Base-by-base conservation (phyloP, 495 filamentous ascomycete genomes). In the Cercophora sp. region DNA sequence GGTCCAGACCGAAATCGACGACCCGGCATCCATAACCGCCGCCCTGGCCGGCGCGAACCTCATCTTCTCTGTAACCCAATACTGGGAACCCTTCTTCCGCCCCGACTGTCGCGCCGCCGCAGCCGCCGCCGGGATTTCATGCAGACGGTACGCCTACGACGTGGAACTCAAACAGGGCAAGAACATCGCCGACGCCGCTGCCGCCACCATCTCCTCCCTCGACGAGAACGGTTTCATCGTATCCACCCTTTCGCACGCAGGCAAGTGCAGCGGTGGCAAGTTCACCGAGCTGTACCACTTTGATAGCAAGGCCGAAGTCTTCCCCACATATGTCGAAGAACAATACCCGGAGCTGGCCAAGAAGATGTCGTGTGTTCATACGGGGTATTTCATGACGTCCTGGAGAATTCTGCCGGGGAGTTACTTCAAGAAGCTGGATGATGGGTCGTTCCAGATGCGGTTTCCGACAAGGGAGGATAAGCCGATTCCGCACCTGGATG, bases 121-220 rank as follows among this genome's bases (percentile, higher is more conserved):
- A 4, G 22, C 19, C 5, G 53, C 58, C 43, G 51, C 54, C 8
- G 63, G 67, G 32, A 31, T 69, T 3, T 54, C 50, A 15, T 67
- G 61, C 55, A 70, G 73, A 45, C 61, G 68, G 37, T 60, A 72
- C 26, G 78, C 72, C 6, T 78, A 73, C 44, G 70, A 79, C 4
- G 52, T 64, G 6, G 80, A 83, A 61, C 52, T 75, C 9, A 56
- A 53, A n/a, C 74, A 81, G 31, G 77, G 77, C 3, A 75, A 71
- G 52, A 82, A 79, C 48, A 73, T 79, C 8, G 74, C 72, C 5
- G 70, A 79, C 39, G 79, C 75, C 0, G 80, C 79, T 4, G 78
- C 79, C 9, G 61, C 51, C 2, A 62, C 54, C 0, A 63, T 73
- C 1, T 65, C 67, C 16, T 71, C 69, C 2, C 71, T 81, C 10